Base-by-base conservation (phyloP, 2,329 filamentous ascomycete species). In the Zopfia rhizophila region DNA sequence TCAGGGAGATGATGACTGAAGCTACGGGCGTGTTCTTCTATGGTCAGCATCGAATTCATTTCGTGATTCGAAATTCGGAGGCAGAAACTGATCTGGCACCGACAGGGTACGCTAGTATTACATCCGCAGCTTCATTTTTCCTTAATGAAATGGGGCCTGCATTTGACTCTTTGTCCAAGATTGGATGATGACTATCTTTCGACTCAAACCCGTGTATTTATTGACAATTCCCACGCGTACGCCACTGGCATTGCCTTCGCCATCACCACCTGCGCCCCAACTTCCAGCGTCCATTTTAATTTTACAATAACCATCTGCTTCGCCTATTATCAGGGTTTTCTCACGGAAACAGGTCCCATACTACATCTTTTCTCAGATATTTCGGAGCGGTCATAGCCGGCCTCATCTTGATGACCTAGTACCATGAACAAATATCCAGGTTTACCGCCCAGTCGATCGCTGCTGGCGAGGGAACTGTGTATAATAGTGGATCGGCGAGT, bases 21-120 rank as follows among this genome's bases (percentile, higher is more conserved):
- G 79, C 79, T 3, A 78, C 78, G 1, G 81, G 82, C 3, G 80
- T 83, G 3, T 83, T 83, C 71, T 80, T 82, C 60, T 82, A 80
- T 58, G 78, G 65, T 74, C 45, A 38, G 24, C 24, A 8, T 27
- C 24, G 10, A 27, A n/a, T 33, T 11, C 16, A 5, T 38, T 23
- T 27, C 12, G 16, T 32, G 13, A 14, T 18, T n/a, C n/a, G n/a
- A 44, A 10, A 23, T 11, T 37, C 19, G 8, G 14, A 27, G 16
- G 29, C n/a, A 27, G 30, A 44, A 11, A 7, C 6, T n/a, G n/a
- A 27, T n/a, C n/a, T 11, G 4, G 17, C 13, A 29, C 38, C n/a
- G n/a, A 28, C 19, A 59, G 68, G 71, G 14, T 70, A 68, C 35
- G 74, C 78, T 3, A 81, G 82, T 12, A 78, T 84, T 24, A 76